Evolutionary conservation across 169 alveolate species (phyloP), one percentile per base, ranked within the genome.

Genomic region (Babesia bigemina): DNA sequence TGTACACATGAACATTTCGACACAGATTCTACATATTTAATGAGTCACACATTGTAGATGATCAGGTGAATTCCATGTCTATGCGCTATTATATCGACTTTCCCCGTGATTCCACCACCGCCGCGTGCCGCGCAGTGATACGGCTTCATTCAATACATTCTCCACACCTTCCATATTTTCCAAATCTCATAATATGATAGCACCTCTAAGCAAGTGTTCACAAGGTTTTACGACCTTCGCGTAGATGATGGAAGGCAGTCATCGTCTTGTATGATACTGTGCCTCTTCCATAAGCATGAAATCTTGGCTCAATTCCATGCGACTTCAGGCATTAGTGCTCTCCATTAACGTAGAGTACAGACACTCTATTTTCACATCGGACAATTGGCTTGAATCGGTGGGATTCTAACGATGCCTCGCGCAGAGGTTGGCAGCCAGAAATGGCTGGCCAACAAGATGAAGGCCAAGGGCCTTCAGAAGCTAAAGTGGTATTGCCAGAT

Each of bases 401-500:
- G 70, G 33, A 39, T 39, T 61, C 8, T 71, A 19, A 71, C 21
- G 44, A 92, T 92, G 96, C 95, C 95, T 24, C 87, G 91, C 44
- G 96, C 96, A 0, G 98, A 95, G 82, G 93, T 91, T 22, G 98
- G 98, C 58, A 94, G 97, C 65, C 94, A 95, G 59, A 95, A 94
- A 94, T 95, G 98, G 98, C 87, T 93, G 74, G 95, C 97, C 67
- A 95, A 95, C 93, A 94, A 93, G 76, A 94, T 95, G 94, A 95
- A 94, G 92, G 93, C 97, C 70, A 93, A 92, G 63, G 99, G 99
- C 72, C 94, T 96, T 47, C 97, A 94, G 84, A 94, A 93, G 87
- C 91, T 93, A 48, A 95, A 95, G 55, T 95, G 97, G 98, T 96
- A 96, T 77, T 96, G 99, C 90, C 98, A 96, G 85, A 92, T 96